Evolutionary conservation across 2,329 filamentous ascomycete species (phyloP), one percentile per base, ranked within the genome.

Genomic region (Sclerotinia glacialis): DNA sequence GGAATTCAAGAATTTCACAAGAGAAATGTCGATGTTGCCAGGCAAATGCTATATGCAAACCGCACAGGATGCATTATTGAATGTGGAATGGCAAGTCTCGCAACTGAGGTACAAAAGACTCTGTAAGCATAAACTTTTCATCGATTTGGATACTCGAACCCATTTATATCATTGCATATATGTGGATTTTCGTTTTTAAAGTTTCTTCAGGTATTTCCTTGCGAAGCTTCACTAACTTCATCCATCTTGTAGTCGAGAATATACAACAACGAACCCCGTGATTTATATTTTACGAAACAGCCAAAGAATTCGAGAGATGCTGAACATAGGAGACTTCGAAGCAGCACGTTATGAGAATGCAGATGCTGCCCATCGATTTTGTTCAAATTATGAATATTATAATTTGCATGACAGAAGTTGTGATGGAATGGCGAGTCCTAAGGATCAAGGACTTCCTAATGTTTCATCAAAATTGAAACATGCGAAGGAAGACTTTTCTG

Each of bases 231-330:
- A 40, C 53, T 56, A n/a, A 56, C n/a, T 42, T 26, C 3, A n/a
- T 26, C 23, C 14, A 42, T 26, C 31, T 26, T 37, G 14, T 42
- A 56, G 53, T 21, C 81, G 83, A 66, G 83, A 87, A 12, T 90
- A 88, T 72, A 82, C 85, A 5, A 80, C 81, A 63, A 85, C 83
- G 0, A 86, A 91, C 72, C 89, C 90, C 0, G 86, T 93, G 21
- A 84, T 93, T 28, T 88, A 92, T 69, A 80, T 93, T 46, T 80
- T 87, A 31, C 83, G 91, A 59, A 89, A 91, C 70, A 78, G 84
- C 7, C 79, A 83, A 62, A 86, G 86, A 61, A 87, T 93, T 63
- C 85, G 87, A 67, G 67, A 70, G 16, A 70, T 82, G 37, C 73
- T 83, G 9, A 79, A 79, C 2, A 71, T 82, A 16, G 78, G 79